Percentiles rank a stretch among this genome's conserved stretches.
Conservation (phyloP, 192 early-diverging fungal genomes). For the Coemansia sp. region DNA sequence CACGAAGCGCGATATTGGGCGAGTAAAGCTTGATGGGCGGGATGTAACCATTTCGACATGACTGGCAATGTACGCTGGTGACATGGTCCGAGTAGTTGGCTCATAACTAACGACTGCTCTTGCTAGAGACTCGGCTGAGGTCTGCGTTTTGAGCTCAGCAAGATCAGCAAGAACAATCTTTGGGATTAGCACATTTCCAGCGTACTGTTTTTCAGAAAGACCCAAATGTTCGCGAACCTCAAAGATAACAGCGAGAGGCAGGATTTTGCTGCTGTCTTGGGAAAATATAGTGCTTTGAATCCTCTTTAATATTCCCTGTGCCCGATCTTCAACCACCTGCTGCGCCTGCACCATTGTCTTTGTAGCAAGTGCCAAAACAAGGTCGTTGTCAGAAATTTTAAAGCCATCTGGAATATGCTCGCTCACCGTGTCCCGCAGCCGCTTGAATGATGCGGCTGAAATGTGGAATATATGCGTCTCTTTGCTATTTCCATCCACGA, state of each 20-base stretch:
- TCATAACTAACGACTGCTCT: constrained; percentile 12
- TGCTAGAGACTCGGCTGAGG: constrained; percentile 28
- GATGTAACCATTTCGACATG: constrained; percentile 30
- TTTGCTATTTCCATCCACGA: constrained; percentile 26
- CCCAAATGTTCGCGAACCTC: constrained; percentile 20
- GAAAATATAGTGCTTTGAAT: background rate
- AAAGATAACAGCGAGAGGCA: constrained; percentile 35
- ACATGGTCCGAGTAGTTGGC: constrained; percentile 9
- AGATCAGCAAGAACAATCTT: constrained; percentile 16
- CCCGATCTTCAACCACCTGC: constrained; percentile 1
- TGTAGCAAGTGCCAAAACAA: constrained; percentile 23
- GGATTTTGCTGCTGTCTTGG: background rate
- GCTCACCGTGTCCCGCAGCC: constrained; percentile 13
- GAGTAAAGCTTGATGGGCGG: constrained; percentile 35
- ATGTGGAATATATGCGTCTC: constrained; percentile 44
- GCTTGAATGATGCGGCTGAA: constrained; percentile 23
- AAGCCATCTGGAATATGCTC: constrained; percentile 14
- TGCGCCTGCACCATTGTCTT: constrained; percentile 47
- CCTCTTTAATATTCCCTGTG: background rate
- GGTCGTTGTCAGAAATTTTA: constrained; percentile 18
- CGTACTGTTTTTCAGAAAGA: constrained; percentile 8
- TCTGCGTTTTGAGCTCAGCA: constrained; percentile 17
- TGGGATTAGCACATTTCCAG: constrained; percentile 38
- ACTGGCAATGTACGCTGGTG: constrained; percentile 19
- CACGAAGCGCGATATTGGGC: constrained; percentile 25